Percentiles rank a stretch among this genome's conserved stretches.
These are phyloP conservation scores for Penicillium psychrosexuale DNA, from an alignment of 2,329 filamentous ascomycete genomes.

Conservation along the genomic window DNA sequence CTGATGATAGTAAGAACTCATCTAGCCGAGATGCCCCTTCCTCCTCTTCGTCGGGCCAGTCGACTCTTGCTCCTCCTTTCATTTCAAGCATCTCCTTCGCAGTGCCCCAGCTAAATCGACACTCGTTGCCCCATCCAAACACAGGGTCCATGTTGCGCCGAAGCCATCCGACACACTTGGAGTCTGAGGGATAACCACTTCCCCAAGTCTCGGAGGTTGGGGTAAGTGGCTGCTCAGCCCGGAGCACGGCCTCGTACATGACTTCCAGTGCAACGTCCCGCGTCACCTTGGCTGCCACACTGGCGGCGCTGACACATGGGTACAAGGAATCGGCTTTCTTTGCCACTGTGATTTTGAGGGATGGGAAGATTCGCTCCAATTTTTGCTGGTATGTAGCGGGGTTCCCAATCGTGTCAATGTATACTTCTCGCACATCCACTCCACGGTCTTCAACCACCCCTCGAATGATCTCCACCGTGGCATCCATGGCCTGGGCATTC, in stretches of 20 bases:
- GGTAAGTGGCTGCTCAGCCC: slow-evolving; percentile 27
- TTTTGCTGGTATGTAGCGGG: slow-evolving; percentile 80
- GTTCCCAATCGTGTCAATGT: slow-evolving; percentile 89
- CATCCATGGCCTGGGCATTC: slow-evolving; percentile 93
- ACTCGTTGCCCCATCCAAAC: slow-evolving; percentile 93
- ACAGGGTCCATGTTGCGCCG: slow-evolving; percentile 83
- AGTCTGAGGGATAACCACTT: slow-evolving; percentile 89
- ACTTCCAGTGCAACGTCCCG: slow-evolving; percentile 84
- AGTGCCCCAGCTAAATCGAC: slow-evolving; percentile 93
- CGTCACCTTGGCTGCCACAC: slow-evolving; percentile 94
- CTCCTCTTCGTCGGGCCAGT: slow-evolving; percentile 78
- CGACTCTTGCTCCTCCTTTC: slow-evolving; percentile 69
- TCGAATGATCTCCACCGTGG: slow-evolving; percentile 77
- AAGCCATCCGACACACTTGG: slow-evolving; percentile 75
- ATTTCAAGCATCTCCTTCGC: slow-evolving; percentile 86
- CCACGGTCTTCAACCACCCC: slow-evolving; percentile 67
- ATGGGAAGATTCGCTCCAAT: slow-evolving; percentile 80
- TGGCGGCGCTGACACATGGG: slow-evolving; percentile 88
- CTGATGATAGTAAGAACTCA: slow-evolving; percentile 63
- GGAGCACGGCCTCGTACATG: slow-evolving; percentile 59
- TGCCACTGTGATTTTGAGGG: slow-evolving; percentile 68
- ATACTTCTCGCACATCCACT: slow-evolving; percentile 83
- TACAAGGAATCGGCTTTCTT: slow-evolving; percentile 93
- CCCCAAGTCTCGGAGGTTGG: slow-evolving; percentile 63
- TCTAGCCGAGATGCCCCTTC: slow-evolving; percentile 65